Evolutionary conservation across 2,329 filamentous ascomycete species (phyloP).

Genomic region (Exophiala phaeomuriformis): DNA sequence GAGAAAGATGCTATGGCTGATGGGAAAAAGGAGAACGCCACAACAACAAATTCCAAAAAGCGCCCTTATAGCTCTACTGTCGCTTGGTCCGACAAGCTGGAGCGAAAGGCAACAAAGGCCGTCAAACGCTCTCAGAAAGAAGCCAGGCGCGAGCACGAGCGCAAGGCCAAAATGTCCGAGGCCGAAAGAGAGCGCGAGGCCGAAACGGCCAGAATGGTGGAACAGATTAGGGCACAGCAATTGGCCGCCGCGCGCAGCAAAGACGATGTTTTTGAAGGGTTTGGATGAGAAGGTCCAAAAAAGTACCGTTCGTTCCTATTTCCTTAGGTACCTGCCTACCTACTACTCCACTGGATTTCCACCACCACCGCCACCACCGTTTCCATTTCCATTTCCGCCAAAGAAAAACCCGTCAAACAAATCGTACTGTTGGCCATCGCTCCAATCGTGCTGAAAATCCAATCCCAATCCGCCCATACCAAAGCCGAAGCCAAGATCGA

Average conservation of each 20-base stretch:
- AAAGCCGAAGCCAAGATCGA: conserved; percentile 32
- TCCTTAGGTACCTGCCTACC: too few relatives aligned
- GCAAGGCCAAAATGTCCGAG: conserved; percentile 59
- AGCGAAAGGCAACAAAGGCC: conserved; percentile 56
- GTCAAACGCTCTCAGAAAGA: conserved; percentile 58
- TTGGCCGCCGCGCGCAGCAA: conserved; percentile 37
- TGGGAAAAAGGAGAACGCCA: background rate
- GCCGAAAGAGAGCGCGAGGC: conserved; percentile 57
- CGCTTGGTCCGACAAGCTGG: conserved; percentile 67
- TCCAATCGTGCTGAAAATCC: conserved; percentile 42
- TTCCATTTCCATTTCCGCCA: conserved; percentile 17
- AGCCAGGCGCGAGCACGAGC: conserved; percentile 57
- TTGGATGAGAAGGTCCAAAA: conserved; percentile 24
- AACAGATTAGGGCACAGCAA: conserved; percentile 56
- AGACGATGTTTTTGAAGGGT: conserved; percentile 32
- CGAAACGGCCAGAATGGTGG: conserved; percentile 59
- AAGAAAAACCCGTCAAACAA: conserved; percentile 52
- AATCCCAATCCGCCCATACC: conserved; percentile 30
- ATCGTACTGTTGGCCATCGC: conserved; percentile 42
- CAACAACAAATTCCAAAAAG: conserved; percentile 34
- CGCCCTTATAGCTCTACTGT: conserved; percentile 46
- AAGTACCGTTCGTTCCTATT: background rate
- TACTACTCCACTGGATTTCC: background rate
- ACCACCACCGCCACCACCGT: conserved; percentile 3
- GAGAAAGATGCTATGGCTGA: conserved; percentile 24